phyloP scores from a whole-genome alignment of 352 stramenopile genomes.

The Pythium phragmiticola region DNA sequence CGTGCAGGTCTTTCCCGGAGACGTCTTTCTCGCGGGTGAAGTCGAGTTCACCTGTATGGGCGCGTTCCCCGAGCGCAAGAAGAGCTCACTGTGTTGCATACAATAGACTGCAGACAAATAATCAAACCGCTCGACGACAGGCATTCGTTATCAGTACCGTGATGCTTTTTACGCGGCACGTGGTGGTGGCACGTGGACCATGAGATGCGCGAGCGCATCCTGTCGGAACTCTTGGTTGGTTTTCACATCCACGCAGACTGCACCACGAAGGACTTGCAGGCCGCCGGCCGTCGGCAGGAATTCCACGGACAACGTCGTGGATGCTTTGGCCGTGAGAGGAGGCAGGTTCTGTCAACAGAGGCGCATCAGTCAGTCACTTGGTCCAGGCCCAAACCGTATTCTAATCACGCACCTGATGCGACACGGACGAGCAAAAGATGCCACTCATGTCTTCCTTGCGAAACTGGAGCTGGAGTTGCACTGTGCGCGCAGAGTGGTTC shows the following conservation, averaged over 20 bases:
- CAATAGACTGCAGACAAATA: constrained; percentile 17
- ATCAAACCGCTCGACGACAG: not conserved
- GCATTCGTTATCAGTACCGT: not conserved
- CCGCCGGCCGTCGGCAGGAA: constrained; percentile 69
- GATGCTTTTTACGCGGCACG: constrained; percentile 11
- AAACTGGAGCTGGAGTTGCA: constrained; percentile 80
- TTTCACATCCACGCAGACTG: constrained; percentile 66
- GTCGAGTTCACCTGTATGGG: constrained; percentile 77
- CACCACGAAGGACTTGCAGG: constrained; percentile 57
- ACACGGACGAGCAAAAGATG: constrained; percentile 71
- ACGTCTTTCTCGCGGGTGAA: constrained; percentile 68
- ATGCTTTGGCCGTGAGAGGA: constrained; percentile 45
- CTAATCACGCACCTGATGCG: constrained; percentile 52
- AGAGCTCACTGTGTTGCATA: constrained; percentile 54
- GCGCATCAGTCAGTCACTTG: too few species aligned
- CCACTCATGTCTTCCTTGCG: constrained; percentile 64
- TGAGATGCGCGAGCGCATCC: constrained; percentile 48
- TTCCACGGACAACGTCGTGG: constrained; percentile 46
- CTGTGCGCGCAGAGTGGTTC: constrained; percentile 60
- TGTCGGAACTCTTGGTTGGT: constrained; percentile 63
- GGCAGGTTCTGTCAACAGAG: constrained; percentile 54
- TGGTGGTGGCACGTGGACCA: constrained; percentile 37
- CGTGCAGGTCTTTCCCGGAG: constrained; percentile 60
- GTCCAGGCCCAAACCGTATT: not conserved
- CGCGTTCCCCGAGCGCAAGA: constrained; percentile 58